These are phyloP conservation scores for Podila horticola DNA, from an alignment of 192 early-diverging fungal species.

Conservation along the genomic window DNA sequence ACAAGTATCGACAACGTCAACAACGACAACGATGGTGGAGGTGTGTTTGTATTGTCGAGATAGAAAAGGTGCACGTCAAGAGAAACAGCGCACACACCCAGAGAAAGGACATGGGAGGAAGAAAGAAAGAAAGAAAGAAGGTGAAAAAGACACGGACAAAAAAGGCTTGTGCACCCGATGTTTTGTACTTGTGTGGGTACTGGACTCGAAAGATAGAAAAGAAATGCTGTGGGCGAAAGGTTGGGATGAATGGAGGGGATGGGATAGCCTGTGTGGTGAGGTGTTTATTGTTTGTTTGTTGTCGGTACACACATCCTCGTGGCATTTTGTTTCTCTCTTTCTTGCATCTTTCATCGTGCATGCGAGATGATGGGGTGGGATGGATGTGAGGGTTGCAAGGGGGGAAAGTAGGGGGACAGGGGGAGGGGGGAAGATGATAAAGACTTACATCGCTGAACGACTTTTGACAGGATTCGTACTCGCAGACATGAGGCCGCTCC, in stretches of 20 bases:
- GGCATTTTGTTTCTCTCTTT: not conserved
- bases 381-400: not conserved
- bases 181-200: too few species aligned
- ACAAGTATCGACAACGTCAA: too few species aligned
- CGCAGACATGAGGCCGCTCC: conserved; percentile 74
- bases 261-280: not conserved
- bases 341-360: not conserved
- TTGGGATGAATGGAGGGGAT: not conserved
- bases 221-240: too few species aligned
- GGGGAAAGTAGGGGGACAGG: not conserved
- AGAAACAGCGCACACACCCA: too few species aligned
- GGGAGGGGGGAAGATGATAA: too few species aligned
- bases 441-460: conserved; percentile 75
- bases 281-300: not conserved
- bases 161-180: not conserved
- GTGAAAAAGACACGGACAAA: not conserved
- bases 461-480: conserved; percentile 74
- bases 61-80: too few species aligned
- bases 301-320: not conserved
- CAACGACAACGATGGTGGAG: too few species aligned
- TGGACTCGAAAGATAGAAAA: too few species aligned
- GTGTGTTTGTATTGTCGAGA: too few species aligned
- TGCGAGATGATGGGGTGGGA: not conserved
- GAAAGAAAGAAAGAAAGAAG: too few species aligned
- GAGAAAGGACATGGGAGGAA: not conserved